These are phyloP conservation scores for Pseudogymnoascus verrucosus DNA, from an alignment of 2,329 filamentous ascomycete genomes.

Conservation along the genomic window DNA sequence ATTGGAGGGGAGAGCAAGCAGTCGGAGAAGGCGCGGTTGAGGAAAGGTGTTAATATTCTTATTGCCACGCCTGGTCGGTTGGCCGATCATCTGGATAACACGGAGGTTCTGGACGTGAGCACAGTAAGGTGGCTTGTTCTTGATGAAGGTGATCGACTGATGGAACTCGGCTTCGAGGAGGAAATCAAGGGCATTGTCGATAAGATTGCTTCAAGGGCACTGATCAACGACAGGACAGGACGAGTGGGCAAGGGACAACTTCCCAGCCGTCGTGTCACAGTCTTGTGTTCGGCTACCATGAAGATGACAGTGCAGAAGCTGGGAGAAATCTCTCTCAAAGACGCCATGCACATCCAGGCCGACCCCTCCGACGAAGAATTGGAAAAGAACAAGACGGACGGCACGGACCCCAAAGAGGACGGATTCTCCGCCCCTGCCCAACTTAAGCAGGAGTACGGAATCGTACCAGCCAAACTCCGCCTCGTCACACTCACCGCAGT, in stretches of 20 bases:
- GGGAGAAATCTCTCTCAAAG: conserved; percentile 89
- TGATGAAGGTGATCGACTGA: conserved; percentile 94
- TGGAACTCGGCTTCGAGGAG: conserved; percentile 96
- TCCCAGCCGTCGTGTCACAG: conserved; percentile 69
- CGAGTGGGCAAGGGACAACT: conserved; percentile 51
- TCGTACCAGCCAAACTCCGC: conserved; percentile 82
- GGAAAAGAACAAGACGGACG: conserved; percentile 41
- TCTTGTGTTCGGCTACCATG: conserved; percentile 94
- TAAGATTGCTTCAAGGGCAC: conserved; percentile 59
- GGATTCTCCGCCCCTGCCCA: conserved; percentile 80
- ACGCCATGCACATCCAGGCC: conserved; percentile 79
- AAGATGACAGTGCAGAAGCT: conserved; percentile 94
- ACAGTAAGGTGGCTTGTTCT: conserved; percentile 89
- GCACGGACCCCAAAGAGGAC: conserved; percentile 37
- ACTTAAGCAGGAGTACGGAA: conserved; percentile 82
- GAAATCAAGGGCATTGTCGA: conserved; percentile 82
- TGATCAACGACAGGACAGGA: conserved; percentile 52
- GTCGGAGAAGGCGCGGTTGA: conserved; percentile 82
- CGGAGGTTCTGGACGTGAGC: conserved; percentile 77
- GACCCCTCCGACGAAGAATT: conserved; percentile 43
- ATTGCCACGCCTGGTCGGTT: conserved; percentile 90
- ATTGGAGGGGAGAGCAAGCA: conserved; percentile 63
- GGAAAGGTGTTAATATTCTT: conserved; percentile 92
- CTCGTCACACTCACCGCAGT: conserved; percentile 80
- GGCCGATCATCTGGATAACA: conserved; percentile 87